Base-by-base conservation (phyloP, 2,329 filamentous ascomycete species). In the Ampelomyces quisqualis region DNA sequence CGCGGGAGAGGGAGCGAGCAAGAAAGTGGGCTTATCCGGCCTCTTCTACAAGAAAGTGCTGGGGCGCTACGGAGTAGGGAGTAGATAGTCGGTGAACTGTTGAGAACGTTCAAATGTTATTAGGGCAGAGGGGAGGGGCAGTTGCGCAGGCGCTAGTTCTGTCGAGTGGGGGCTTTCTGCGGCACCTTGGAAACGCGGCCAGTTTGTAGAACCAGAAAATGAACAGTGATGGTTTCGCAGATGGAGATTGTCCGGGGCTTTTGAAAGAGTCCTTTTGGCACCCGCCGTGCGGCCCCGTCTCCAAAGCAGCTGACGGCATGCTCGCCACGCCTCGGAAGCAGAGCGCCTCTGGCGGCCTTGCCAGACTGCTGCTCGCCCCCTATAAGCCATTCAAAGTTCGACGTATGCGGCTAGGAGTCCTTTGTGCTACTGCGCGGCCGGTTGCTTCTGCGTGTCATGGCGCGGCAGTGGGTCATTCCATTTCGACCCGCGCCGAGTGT, bases 61-160 rank as follows among this genome's bases (percentile, higher is more conserved):
- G 39, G 45, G 40, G 56, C 52, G 52, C 46, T 43, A n/a, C n/a
- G n/a, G n/a, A n/a, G n/a, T n/a, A n/a, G n/a, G n/a, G n/a, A n/a
- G n/a, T 49, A 45, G 46, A 27, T 55, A 55, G 53, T 58, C 55
- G 53, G 45, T 43, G 42, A 24, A 20, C 19, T 52, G 53, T 57
- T 56, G 51, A 55, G 47, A 39, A 46, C 41, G 49, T 49, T n/a
- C n/a, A n/a, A n/a, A n/a, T n/a, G n/a, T n/a, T n/a, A n/a, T n/a
- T n/a, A n/a, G n/a, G n/a, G n/a, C n/a, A n/a, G n/a, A n/a, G n/a
- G 15, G 45, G 54, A 57, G 55, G 55, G 53, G 56, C 47, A 56
- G 47, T 30, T 7, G 32, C 28, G 44, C n/a, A n/a, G n/a, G n/a
- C 40, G 57, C 55, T 58, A 57, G 42, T 22, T 26, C 51, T 52